Evolutionary conservation across 306 rosid species (phyloP).

Genomic region (Vigna trinervia): DNA sequence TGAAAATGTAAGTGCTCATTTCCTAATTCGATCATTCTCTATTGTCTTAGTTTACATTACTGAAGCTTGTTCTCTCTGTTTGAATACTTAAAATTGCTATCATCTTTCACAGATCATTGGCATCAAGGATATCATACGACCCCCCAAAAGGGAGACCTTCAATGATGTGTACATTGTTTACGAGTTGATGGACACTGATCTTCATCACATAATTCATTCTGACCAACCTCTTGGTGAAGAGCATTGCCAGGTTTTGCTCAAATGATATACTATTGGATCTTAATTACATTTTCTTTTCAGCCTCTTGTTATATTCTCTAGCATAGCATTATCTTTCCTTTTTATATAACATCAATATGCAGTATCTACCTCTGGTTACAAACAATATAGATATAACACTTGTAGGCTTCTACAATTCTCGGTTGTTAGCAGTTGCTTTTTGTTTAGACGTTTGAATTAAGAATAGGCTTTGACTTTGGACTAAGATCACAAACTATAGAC

Average conservation of each 20-base stretch:
- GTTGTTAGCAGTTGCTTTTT: neutral
- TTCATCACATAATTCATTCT: constrained; percentile 61
- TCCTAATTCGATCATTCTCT: neutral
- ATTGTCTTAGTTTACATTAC: constrained; percentile 8
- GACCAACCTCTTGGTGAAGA: constrained; percentile 56
- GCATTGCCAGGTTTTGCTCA: constrained; percentile 60
- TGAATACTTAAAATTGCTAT: constrained; percentile 42
- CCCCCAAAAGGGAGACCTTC: constrained; percentile 52
- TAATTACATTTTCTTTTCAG: neutral
- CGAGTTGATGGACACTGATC: constrained; percentile 66
- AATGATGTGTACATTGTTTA: constrained; percentile 57
- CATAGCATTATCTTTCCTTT: neutral
- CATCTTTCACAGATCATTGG: constrained; percentile 51
- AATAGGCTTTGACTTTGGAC: too few species aligned
- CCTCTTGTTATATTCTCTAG: neutral
- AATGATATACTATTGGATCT: constrained; percentile 27
- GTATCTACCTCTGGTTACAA: constrained; percentile 7
- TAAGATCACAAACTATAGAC: constrained; percentile 17
- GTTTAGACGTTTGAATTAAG: constrained; percentile 8
- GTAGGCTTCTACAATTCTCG: neutral
- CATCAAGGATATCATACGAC: constrained; percentile 58
- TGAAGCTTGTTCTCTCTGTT: constrained; percentile 32
- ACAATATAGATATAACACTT: constrained; percentile 14
- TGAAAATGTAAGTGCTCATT: constrained; percentile 69
- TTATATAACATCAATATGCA: neutral